phyloP scores from a whole-genome alignment of 768 basidiomycete species.

The Tephrocybe rancida region DNA sequence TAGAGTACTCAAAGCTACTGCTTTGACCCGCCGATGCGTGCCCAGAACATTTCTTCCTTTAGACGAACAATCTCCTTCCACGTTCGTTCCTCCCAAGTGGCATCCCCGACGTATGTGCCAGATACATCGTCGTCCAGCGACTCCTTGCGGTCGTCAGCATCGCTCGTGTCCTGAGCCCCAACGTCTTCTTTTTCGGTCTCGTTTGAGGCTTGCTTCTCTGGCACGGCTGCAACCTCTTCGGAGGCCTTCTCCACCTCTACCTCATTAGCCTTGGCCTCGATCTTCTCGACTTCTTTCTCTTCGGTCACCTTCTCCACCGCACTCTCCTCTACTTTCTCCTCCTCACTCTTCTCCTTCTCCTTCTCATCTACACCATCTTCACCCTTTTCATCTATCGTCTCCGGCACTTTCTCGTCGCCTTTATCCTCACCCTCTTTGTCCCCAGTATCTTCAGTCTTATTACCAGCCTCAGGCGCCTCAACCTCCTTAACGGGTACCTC shows the following conservation, averaged over 20 bases:
- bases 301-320: background rate
- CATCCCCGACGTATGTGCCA: constrained; percentile 58
- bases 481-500: constrained; percentile 2
- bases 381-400: constrained; percentile 9
- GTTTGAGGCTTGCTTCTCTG: background rate
- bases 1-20: constrained; percentile 14
- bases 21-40: constrained; percentile 62
- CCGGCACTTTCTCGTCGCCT: constrained; percentile 4
- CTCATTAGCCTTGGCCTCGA: constrained; percentile 4
- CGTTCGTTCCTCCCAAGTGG: constrained; percentile 84
- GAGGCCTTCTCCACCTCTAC: constrained; percentile 8
- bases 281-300: constrained; percentile 1
- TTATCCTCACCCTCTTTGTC: background rate
- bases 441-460: constrained; percentile 2
- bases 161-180: background rate
- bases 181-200: constrained; percentile 15
- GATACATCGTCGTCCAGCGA: constrained; percentile 24
- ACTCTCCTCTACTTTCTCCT: background rate
- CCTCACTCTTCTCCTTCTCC: background rate
- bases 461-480: constrained; percentile 5
- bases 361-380: constrained; percentile 1
- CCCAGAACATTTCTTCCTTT: constrained; percentile 88
- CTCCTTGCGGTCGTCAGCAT: constrained; percentile 13
- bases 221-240: background rate
- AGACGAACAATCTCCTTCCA: constrained; percentile 79